Base-by-base conservation (phyloP, 768 basidiomycete genomes). In the Pleurotus cornucopiae region DNA sequence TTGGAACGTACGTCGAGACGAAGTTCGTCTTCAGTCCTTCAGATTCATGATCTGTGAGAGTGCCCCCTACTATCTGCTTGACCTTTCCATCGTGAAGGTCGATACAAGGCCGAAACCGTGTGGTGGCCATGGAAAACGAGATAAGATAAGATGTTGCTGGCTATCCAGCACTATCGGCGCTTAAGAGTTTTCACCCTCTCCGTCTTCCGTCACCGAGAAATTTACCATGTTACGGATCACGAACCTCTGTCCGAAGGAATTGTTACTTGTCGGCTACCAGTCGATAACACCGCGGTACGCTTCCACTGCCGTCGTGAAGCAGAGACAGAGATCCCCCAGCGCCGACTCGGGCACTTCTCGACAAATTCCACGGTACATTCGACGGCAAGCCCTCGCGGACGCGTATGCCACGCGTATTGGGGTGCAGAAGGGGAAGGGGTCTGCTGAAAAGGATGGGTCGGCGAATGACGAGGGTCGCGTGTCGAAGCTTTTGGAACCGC, bases 41-140 rank as follows among this genome's bases (percentile, higher is more conserved):
- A 5, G 88, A 82, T 34, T 80, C 67, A 20, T 69, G 62, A 49
- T 92, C 88, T 16, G 89, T 90, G 26, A 99, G 79, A 3, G 94
- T 95, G 3, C 95, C 93, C 43, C 97, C 97, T 12, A 99, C 91
- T 54, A 99, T 98, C 72, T 99, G 97, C 73, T 98, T 98, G 57
- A 99, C 97, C 64, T 93, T 79, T 4, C 97, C 97, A 57, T 87
- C 81, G 72, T 99, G 97, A 13, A 99, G 81, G 71, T 99, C 97
- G 63, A 99, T 98, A 68, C 97, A 99, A 16, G 97, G 97, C 55
- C 88, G 79, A 74, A 97, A 96, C 47, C 37, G 51, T 30, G 51
- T 41, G 5, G 51, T 25, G 39, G 14, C 41, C n/a, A 44, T 44
- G n/a, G 5, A 44, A n/a, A 16, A 44, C n/a, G 41, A 44, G 20